Conservation (phyloP, 805 yeast genomes). For the Kodamaea fukazawae region DNA sequence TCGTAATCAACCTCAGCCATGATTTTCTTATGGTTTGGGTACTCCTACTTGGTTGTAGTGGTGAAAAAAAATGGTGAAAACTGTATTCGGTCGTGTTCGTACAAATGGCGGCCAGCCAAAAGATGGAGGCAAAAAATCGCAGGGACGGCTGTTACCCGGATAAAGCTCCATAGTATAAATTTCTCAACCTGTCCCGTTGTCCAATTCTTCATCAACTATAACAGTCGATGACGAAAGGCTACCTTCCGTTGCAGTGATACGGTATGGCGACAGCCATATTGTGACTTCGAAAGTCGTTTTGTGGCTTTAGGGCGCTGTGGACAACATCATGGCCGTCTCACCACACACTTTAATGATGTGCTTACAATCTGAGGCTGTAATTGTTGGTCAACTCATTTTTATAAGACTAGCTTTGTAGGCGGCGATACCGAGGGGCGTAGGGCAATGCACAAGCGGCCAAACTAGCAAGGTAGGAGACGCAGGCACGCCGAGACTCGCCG, state of each 20-base stretch:
- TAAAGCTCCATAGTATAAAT: neutral
- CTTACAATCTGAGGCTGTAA: slow-evolving; percentile 36
- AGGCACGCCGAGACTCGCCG: too few relatives aligned
- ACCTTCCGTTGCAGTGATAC: slow-evolving; percentile 37
- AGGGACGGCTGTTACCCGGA: slow-evolving; percentile 7
- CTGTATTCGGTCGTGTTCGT: neutral
- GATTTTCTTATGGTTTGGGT: neutral
- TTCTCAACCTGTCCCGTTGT: neutral
- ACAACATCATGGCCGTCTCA: slow-evolving; percentile 49
- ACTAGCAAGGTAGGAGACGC: too few relatives aligned
- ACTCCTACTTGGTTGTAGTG: neutral
- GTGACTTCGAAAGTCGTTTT: slow-evolving; percentile 6
- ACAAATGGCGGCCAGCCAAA: neutral
- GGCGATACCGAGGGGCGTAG: too few relatives aligned
- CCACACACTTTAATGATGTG: slow-evolving; percentile 48
- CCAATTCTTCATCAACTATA: slow-evolving; percentile 48
- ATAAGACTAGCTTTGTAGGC: too few relatives aligned
- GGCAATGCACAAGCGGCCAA: too few relatives aligned
- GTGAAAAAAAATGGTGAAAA: neutral
- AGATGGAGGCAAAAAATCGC: neutral
- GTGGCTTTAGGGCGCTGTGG: slow-evolving; percentile 49
- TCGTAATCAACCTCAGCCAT: slow-evolving; percentile 4
- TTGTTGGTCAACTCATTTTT: neutral
- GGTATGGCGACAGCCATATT: slow-evolving; percentile 12
- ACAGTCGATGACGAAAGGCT: slow-evolving; percentile 57